Conservation (phyloP, 2,329 filamentous ascomycete genomes). For the Xylariomycetidae sp. region DNA sequence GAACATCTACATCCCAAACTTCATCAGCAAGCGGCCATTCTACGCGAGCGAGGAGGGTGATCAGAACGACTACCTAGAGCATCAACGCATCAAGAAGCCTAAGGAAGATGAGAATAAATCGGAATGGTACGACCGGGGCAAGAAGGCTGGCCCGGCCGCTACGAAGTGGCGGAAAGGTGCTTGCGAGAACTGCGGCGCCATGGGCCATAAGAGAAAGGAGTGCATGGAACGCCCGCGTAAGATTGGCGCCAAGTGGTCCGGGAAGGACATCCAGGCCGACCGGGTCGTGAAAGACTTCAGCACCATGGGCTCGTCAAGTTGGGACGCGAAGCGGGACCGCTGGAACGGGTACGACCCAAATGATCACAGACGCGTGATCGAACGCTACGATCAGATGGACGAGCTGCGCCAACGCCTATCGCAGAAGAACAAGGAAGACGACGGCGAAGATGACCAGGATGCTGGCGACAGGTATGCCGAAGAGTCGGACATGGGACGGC, state of each 20-base stretch:
- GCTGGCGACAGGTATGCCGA: slow-evolving; percentile 79
- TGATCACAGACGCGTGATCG: slow-evolving; percentile 81
- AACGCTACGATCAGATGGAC: slow-evolving; percentile 85
- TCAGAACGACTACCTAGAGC: slow-evolving; percentile 84
- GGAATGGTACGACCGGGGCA: slow-evolving; percentile 90
- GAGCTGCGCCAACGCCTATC: slow-evolving; percentile 56
- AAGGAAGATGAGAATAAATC: slow-evolving; percentile 60
- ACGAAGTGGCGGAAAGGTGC: slow-evolving; percentile 98
- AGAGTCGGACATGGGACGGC: slow-evolving; percentile 92
- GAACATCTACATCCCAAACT: slow-evolving; percentile 97
- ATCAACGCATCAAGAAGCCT: slow-evolving; percentile 82
- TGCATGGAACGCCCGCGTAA: slow-evolving; percentile 86
- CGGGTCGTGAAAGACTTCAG: slow-evolving; percentile 81
- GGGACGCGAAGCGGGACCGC: slow-evolving; percentile 95
- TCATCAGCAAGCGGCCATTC: slow-evolving; percentile 97
- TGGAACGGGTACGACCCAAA: slow-evolving; percentile 97
- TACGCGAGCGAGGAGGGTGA: slow-evolving; percentile 79
- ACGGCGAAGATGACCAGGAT: slow-evolving; percentile 48
- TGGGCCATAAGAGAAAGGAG: slow-evolving; percentile 94
- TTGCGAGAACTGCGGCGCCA: slow-evolving; percentile 96
- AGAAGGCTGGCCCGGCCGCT: slow-evolving; percentile 77
- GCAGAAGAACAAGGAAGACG: slow-evolving; percentile 40
- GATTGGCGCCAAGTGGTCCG: slow-evolving; percentile 86
- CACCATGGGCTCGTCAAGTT: no score
- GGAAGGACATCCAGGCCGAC: slow-evolving; percentile 89